Conservation (phyloP, 768 basidiomycete genomes). For the Suillus luteus region DNA sequence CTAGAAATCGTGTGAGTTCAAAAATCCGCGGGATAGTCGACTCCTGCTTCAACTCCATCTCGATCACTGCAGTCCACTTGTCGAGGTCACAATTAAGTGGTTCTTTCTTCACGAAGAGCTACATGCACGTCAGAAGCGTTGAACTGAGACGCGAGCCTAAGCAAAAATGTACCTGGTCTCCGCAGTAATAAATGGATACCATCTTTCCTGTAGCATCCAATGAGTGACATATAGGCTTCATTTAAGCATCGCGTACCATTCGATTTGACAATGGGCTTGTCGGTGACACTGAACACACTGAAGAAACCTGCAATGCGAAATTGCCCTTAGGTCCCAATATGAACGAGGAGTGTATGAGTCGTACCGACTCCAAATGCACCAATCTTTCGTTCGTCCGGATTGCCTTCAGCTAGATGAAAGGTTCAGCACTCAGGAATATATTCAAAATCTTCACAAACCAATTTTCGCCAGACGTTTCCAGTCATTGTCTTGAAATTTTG, state of each 20-base stretch:
- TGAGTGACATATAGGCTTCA: background rate
- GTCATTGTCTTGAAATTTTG: conserved; percentile 45
- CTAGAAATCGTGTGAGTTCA: conserved; percentile 50
- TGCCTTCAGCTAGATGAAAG: conserved; percentile 43
- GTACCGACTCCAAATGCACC: conserved; percentile 45
- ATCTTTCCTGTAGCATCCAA: background rate
- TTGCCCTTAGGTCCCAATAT: background rate
- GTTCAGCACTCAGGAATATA: background rate
- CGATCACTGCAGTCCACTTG: conserved; percentile 44
- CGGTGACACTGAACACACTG: conserved; percentile 32
- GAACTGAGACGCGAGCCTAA: background rate
- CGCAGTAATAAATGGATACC: conserved; percentile 11
- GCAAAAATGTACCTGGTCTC: conserved; percentile 15
- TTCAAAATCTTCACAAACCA: conserved; percentile 18
- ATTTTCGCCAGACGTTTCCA: conserved; percentile 52
- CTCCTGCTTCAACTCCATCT: conserved; percentile 48
- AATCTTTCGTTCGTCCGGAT: conserved; percentile 55
- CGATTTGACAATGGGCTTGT: conserved; percentile 29
- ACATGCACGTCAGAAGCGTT: conserved; percentile 2
- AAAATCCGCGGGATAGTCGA: conserved; percentile 43
- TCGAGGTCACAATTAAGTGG: background rate
- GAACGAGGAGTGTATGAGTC: background rate
- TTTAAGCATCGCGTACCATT: conserved; percentile 11
- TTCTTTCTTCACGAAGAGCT: conserved; percentile 8
- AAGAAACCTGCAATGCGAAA: conserved; percentile 22